Conservation (phyloP, 179 eudicot species). For the Vitellaria paradoxa region DNA sequence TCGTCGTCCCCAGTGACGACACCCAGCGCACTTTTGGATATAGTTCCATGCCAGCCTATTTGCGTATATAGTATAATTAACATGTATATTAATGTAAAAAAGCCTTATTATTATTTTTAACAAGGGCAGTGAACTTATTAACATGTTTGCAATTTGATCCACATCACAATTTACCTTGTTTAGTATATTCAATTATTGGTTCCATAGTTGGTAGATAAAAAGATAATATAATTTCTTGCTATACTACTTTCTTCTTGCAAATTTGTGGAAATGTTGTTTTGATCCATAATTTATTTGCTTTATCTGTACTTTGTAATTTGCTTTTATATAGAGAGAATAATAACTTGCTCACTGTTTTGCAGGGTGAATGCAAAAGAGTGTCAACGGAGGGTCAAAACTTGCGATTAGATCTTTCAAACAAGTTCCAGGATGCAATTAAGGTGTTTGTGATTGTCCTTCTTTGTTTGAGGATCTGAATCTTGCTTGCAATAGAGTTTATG, state of each 20-base stretch:
- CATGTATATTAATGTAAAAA: no score
- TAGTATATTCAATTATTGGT: background rate
- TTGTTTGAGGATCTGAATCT: conserved; percentile 5
- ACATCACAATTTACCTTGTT: background rate
- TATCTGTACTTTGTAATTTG: background rate
- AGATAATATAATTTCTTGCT: background rate
- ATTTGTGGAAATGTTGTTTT: background rate
- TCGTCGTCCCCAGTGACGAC: no score
- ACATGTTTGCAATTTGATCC: background rate
- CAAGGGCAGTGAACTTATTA: background rate
- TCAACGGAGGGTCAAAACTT: conserved; percentile 89
- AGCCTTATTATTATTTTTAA: background rate
- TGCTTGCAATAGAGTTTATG: conserved; percentile 3
- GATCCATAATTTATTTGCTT: background rate
- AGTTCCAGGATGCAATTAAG: conserved; percentile 90
- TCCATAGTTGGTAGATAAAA: background rate
- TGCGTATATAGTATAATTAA: no score
- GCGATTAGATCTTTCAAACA: conserved; percentile 86
- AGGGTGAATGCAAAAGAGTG: conserved; percentile 92
- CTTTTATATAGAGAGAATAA: background rate
- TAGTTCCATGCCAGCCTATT: no score
- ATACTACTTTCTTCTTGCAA: background rate
- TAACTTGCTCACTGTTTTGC: conserved; percentile 24
- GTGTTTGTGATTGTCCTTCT: conserved; percentile 24
- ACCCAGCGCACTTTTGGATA: no score